Percentiles rank a stretch among this genome's conserved stretches.
Conservation (phyloP, 257 asterid genomes). For the Leptodermis oblonga region DNA sequence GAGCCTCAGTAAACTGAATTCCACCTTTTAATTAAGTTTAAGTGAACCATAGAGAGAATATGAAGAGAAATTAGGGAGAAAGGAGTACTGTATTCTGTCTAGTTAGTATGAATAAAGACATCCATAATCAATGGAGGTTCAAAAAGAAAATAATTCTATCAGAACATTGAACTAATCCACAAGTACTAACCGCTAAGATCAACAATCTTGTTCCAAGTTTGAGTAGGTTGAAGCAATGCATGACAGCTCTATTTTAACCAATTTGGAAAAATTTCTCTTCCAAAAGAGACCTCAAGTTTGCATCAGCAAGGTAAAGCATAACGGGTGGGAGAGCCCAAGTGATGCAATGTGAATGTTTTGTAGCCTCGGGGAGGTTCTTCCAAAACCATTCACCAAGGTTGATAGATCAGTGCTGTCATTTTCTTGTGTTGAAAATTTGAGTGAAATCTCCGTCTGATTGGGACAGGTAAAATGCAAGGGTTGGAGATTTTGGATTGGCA, state of each 20-base stretch:
- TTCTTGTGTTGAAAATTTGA: conserved; percentile 78
- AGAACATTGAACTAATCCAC: neutral
- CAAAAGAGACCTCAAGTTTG: conserved; percentile 63
- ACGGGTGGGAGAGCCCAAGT: conserved; percentile 62
- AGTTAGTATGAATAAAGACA: neutral
- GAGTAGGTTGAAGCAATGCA: conserved; percentile 69
- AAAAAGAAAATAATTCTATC: neutral
- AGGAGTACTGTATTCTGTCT: too few species aligned
- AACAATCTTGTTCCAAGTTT: conserved; percentile 73
- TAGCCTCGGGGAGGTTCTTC: conserved; percentile 84
- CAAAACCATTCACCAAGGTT: conserved; percentile 56
- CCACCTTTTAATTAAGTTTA: conserved; percentile 63
- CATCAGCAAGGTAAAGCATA: conserved; percentile 78
- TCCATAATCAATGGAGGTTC: neutral
- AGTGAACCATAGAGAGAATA: conserved; percentile 6
- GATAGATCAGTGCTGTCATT: conserved; percentile 71
- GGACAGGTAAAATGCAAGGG: conserved; percentile 83
- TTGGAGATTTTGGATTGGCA: conserved; percentile 89
- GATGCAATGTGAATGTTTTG: conserved; percentile 87
- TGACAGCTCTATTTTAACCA: conserved; percentile 4
- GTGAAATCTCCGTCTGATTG: conserved; percentile 70
- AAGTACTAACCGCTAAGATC: conserved; percentile 85
- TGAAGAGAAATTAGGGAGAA: neutral
- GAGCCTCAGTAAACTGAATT: conserved; percentile 91
- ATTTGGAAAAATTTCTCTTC: neutral